Conservation (phyloP, 2,329 filamentous ascomycete genomes). For the Fusarium hainanense region DNA sequence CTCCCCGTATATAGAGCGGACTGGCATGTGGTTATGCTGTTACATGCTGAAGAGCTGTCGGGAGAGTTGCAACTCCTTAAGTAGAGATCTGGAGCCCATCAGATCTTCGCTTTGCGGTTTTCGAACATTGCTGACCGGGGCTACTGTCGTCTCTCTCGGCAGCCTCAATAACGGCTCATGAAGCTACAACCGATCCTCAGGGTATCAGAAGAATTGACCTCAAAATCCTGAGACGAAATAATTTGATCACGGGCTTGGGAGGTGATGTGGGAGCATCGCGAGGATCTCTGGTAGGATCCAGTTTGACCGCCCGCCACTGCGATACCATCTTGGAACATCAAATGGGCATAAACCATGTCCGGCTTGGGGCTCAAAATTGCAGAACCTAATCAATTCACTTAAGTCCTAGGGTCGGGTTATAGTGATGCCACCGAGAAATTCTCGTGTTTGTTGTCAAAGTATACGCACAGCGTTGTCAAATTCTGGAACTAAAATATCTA, state of each 20-base stretch:
- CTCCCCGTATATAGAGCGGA: constrained; percentile 27
- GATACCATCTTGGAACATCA: not conserved
- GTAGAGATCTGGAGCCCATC: constrained; percentile 30
- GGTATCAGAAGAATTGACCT: too few relatives aligned
- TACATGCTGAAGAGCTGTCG: not conserved
- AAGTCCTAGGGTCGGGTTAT: not conserved
- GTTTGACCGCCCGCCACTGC: not conserved
- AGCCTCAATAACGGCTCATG: constrained; percentile 39
- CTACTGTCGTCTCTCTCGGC: constrained; percentile 24
- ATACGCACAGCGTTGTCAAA: not conserved
- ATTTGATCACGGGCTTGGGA: not conserved
- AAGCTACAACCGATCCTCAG: constrained; percentile 28
- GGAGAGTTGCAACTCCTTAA: constrained; percentile 31
- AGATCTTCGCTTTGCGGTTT: constrained; percentile 23
- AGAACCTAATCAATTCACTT: not conserved
- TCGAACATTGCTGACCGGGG: constrained; percentile 15
- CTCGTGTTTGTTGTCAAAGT: not conserved
- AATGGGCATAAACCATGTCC: not conserved
- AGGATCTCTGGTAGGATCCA: not conserved
- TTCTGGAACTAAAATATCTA: not conserved
- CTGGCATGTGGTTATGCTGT: constrained; percentile 32
- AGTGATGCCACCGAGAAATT: not conserved
- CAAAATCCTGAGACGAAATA: too few relatives aligned
- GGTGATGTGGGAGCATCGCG: not conserved
- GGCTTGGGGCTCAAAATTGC: not conserved